Conservation (phyloP, 1,284 basidiomycete genomes). For the Ceratobasidium sp. region DNA sequence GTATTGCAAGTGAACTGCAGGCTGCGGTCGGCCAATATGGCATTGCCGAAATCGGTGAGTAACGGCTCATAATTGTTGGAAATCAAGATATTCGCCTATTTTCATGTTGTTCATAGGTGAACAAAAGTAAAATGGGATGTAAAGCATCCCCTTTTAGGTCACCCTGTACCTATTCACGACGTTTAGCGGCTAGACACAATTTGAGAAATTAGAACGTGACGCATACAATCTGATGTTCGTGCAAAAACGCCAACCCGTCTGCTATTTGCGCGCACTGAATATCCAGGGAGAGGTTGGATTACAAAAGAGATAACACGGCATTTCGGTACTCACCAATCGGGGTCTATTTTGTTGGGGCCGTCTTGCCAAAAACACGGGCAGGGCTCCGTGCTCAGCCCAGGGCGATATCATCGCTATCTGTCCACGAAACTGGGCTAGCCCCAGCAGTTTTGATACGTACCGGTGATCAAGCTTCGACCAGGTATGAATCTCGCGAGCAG, state of each 20-base stretch:
- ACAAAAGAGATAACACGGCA: background rate
- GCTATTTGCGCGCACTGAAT: slow-evolving; percentile 10
- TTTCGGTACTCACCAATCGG: background rate
- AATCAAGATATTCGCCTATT: slow-evolving; percentile 14
- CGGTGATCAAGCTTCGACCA: slow-evolving; percentile 19
- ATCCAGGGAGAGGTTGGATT: background rate
- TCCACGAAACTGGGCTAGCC: slow-evolving; percentile 16
- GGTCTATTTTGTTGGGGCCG: background rate
- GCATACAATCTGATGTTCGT: background rate
- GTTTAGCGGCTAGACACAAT: background rate
- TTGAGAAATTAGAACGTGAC: background rate
- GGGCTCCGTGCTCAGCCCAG: slow-evolving; percentile 4
- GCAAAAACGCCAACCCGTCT: slow-evolving; percentile 2
- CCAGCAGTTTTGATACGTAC: slow-evolving; percentile 11
- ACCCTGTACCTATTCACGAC: slow-evolving; percentile 11
- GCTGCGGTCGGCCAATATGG: background rate
- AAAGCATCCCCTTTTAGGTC: slow-evolving; percentile 9
- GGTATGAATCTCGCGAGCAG: slow-evolving; percentile 25
- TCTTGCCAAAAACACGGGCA: background rate
- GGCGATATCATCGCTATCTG: slow-evolving; percentile 22
- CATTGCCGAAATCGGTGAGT: slow-evolving; percentile 18
- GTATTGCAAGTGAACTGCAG: slow-evolving; percentile 1
- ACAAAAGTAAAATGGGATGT: background rate
- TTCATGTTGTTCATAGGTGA: too few relatives aligned
- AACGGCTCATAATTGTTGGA: background rate